These are phyloP conservation scores for Quercus ilex DNA, from an alignment of 306 rosid genomes.

Conservation along the genomic window DNA sequence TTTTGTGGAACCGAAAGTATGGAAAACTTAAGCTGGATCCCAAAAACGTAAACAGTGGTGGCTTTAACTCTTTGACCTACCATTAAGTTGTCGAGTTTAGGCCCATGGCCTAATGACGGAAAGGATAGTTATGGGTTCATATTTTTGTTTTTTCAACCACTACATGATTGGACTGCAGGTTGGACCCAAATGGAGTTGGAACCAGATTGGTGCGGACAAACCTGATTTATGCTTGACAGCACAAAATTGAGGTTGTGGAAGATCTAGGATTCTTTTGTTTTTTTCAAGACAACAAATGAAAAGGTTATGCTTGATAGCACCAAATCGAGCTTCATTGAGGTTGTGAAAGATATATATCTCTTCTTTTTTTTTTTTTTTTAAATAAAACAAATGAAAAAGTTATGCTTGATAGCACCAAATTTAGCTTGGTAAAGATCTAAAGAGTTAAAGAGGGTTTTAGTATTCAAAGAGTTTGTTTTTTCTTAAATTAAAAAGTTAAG, in stretches of 20 bases:
- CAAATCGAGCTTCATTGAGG: not conserved
- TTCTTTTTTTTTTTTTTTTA: too few species aligned
- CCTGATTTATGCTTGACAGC: not conserved
- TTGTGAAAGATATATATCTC: not conserved
- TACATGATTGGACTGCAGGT: not conserved
- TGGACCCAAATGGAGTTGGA: not conserved
- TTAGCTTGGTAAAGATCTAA: too few species aligned
- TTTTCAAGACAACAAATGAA: too few species aligned
- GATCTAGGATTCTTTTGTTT: not conserved
- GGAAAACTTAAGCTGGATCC: not conserved
- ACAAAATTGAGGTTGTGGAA: not conserved
- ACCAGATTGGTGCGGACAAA: too few species aligned
- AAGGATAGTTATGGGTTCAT: not conserved
- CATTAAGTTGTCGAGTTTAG: not conserved
- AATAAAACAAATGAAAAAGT: too few species aligned
- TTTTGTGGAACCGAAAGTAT: not conserved
- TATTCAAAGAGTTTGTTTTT: too few species aligned
- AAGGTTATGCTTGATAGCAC: too few species aligned
- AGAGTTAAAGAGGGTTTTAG: too few species aligned
- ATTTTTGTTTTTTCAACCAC: not conserved
- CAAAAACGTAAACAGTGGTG: not conserved
- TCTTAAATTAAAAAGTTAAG: too few species aligned
- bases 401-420: too few species aligned
- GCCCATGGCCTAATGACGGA: not conserved
- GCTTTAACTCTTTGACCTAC: not conserved